Evolutionary conservation across 169 alveolate genomes (phyloP), one percentile per base, ranked within the genome.

Genomic region (Eimeria tenella): DNA sequence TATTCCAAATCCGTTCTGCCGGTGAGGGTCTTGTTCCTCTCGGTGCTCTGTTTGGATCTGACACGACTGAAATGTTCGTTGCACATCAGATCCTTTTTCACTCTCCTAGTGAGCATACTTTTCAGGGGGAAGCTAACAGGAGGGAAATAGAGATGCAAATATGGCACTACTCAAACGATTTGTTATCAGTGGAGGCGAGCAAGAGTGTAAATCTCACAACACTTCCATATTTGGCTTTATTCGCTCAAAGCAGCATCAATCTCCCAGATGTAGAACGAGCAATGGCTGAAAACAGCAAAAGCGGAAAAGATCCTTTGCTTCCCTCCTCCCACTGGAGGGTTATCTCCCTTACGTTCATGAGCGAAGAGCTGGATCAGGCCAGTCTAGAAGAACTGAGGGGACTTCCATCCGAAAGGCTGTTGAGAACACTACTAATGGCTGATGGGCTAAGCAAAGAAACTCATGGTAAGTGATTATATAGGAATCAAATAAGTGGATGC

Each of bases 71-170:
- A 52, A 91, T 96, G 95, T 97, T 96, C 84, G 82, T 93, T 58
- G 98, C 98, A 19, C 95, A 97, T 13, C 97, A 97, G 88, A 96
- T 97, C 56, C 93, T 96, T 92, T 97, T 97, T 49, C 98, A 97
- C 86, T 96, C 98, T 6, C 98, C 98, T 5, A 96, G 98, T 53
- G 98, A 97, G 84, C 98, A 97, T 87, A 97, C 98, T 58, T 97
- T 97, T 94, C 97, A 97, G 31, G 98, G 98, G 8, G 95, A 97
- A 56, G 98, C 97, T 15, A 97, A 97, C 88, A 93, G 98, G 53
- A 88, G 98, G 56, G 97, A 97, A 56, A 94, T 97, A 60, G 98
- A 97, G 90, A 96, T 96, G 97, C 98, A 97, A 81, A 97, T 97
- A 50, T 97, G 97, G 98, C 98, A 96, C 65, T 96, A 94, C 56